Evolutionary conservation across 2,329 filamentous ascomycete species (phyloP).

Genomic region (Dactylellina parvicollis): DNA sequence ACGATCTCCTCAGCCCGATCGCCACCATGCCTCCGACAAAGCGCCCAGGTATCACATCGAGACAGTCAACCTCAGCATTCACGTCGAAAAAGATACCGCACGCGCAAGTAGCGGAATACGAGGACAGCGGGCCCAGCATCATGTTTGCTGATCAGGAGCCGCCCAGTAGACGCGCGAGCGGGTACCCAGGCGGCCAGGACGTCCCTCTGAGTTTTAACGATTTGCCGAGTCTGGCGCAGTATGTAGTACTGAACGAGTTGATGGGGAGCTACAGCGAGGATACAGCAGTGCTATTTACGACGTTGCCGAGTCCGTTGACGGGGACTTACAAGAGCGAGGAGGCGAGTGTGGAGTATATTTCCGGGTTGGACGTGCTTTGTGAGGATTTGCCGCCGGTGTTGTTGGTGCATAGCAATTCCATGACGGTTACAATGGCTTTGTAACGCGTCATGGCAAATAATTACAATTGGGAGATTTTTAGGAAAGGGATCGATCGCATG

Average conservation of each 20-base stretch:
- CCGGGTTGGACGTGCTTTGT: conserved; percentile 69
- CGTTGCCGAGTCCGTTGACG: conserved; percentile 80
- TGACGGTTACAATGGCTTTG: conserved; percentile 84
- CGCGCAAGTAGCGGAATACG: conserved; percentile 73
- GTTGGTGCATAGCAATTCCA: conserved; percentile 85
- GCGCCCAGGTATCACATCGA: conserved; percentile 35
- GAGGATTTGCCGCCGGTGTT: conserved; percentile 78
- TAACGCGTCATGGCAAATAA: no score
- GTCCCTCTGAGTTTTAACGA: conserved; percentile 85
- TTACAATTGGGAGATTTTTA: no score
- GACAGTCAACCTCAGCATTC: conserved; percentile 66
- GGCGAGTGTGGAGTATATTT: conserved; percentile 76
- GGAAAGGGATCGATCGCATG: no score
- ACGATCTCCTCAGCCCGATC: conserved; percentile 41
- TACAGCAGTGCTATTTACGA: conserved; percentile 83
- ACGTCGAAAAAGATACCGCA: conserved; percentile 78
- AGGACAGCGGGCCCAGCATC: conserved; percentile 74
- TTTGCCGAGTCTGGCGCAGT: conserved; percentile 82
- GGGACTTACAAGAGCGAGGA: conserved; percentile 77
- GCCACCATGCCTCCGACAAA: conserved; percentile 4
- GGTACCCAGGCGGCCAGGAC: conserved; percentile 69
- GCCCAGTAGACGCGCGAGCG: conserved; percentile 61
- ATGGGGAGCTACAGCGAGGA: conserved; percentile 74
- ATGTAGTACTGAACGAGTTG: conserved; percentile 85
- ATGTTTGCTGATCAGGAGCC: conserved; percentile 73